These are phyloP conservation scores for Pyracantha coccinea DNA, from an alignment of 331 rosid species.

Conservation along the genomic window DNA sequence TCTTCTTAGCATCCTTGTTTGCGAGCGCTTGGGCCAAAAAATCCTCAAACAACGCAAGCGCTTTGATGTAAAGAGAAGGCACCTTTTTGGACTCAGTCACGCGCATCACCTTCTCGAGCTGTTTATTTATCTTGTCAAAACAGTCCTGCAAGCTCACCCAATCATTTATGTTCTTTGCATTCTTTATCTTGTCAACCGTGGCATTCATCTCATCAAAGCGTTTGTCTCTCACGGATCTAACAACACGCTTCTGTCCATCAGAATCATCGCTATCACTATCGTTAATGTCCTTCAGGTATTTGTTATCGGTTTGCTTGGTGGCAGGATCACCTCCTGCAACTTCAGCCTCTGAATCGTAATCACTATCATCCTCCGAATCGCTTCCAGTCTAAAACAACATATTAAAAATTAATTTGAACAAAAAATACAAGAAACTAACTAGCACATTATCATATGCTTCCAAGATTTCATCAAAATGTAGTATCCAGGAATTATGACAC, in stretches of 20 bases:
- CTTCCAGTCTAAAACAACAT: slow-evolving; percentile 41
- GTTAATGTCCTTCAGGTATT: slow-evolving; percentile 24
- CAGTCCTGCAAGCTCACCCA: slow-evolving; percentile 86
- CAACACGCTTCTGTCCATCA: slow-evolving; percentile 52
- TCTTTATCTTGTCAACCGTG: slow-evolving; percentile 72
- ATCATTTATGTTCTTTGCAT: slow-evolving; percentile 77
- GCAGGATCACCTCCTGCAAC: slow-evolving; percentile 22
- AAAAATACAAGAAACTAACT: background rate
- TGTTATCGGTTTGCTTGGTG: slow-evolving; percentile 18
- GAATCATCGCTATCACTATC: slow-evolving; percentile 54
- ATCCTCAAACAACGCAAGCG: slow-evolving; percentile 71
- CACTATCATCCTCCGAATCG: slow-evolving; percentile 65
- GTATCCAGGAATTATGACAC: background rate
- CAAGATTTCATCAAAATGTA: background rate
- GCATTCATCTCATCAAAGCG: slow-evolving; percentile 65
- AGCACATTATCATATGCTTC: background rate
- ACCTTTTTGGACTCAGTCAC: slow-evolving; percentile 64
- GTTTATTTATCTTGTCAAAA: slow-evolving; percentile 77
- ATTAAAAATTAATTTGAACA: background rate
- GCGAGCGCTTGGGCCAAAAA: slow-evolving; percentile 63
- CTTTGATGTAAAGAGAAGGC: slow-evolving; percentile 55
- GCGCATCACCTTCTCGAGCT: slow-evolving; percentile 80
- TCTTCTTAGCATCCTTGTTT: slow-evolving; percentile 76
- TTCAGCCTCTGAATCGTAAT: slow-evolving; percentile 33
- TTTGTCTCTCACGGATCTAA: slow-evolving; percentile 68